Base-by-base conservation (phyloP, 495 filamentous ascomycete species). In the Pseudoneurospora amorphoporcata region DNA sequence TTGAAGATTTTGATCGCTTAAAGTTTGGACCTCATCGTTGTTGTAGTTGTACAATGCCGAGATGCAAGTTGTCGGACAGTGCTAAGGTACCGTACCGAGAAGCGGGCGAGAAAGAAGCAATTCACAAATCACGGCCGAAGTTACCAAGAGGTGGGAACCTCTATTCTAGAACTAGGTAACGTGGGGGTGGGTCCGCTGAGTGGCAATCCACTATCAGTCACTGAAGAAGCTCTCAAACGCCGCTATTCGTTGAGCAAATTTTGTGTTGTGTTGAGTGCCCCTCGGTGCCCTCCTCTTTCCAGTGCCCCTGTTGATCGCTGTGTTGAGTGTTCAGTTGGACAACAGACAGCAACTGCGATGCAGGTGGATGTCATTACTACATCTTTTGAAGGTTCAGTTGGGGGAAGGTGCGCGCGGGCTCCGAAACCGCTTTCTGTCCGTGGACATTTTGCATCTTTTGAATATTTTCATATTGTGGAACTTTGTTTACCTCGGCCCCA, bases 231-330 rank as follows among this genome's bases (percentile, higher is more conserved):
- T 65, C 53, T 65, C 53, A 3, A 61, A 35, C 53, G 53, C 29
- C 29, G 29, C 53, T 35, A 61, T 61, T 61, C 53, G 73, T 68
- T 75, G 73, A 71, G 73, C 40, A 73, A 75, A 71, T 71, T 75
- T 70, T 75, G 73, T 75, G 73, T 70, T 75, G 73, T 75, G 73
- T 65, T 75, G 72, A 75, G 47, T 70, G 39, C 35, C 42, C 40
- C 61, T 53, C 43, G 17, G 12, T 29, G 12, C 70, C 38, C 70
- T 68, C 38, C 32, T 65, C 72, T 47, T 32, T 23, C 23, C 39
- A 45, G 69, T 40, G 23, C 23, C 23, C 23, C 23, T 23, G 72
- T 35, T 45, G 35, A 38, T 47, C 41, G 39, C 69, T 58, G 12
- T 71, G 41, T 47, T 53, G 39, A 61, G 53, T 61, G 53, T 61